These are phyloP conservation scores for Bretschneidera sinensis DNA, from an alignment of 345 rosid species.

Conservation along the genomic window DNA sequence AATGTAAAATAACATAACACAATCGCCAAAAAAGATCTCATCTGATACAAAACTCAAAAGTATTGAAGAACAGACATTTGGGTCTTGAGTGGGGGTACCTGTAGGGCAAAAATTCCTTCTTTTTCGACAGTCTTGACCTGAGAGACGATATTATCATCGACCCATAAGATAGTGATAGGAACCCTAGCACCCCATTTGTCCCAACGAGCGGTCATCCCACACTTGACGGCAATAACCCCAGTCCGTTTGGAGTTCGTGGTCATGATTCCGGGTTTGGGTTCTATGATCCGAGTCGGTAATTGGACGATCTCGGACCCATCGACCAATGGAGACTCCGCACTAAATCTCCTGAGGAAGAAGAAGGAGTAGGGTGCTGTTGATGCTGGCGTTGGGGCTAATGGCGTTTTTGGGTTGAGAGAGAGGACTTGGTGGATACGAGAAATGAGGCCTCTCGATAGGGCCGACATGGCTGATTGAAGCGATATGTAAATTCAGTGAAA, in stretches of 20 bases:
- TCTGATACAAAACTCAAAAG: too few relatives aligned
- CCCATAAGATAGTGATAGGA: slow-evolving; percentile 75
- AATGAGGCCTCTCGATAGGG: slow-evolving; percentile 65
- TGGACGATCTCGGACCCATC: slow-evolving; percentile 32
- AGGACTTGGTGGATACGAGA: slow-evolving; percentile 47
- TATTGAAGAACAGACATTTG: too few relatives aligned
- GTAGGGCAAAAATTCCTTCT: slow-evolving; percentile 79
- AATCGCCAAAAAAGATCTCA: too few relatives aligned
- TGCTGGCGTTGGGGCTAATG: slow-evolving; percentile 10
- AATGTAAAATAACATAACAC: too few relatives aligned
- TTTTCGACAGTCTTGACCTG: slow-evolving; percentile 91
- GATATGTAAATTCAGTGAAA: too few relatives aligned
- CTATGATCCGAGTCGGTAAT: slow-evolving; percentile 40
- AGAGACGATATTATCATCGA: slow-evolving; percentile 85
- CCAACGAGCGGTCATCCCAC: slow-evolving; percentile 90
- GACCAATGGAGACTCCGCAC: slow-evolving; percentile 29
- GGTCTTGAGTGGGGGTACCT: too few relatives aligned
- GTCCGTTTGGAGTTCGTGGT: slow-evolving; percentile 57
- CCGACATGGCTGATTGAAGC: slow-evolving; percentile 44
- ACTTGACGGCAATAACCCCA: slow-evolving; percentile 82
- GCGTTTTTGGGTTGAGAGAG: slow-evolving; percentile 12
- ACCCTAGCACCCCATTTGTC: slow-evolving; percentile 96
- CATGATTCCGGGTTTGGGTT: slow-evolving; percentile 61
- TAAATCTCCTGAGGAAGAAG: slow-evolving; percentile 33
- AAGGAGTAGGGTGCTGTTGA: slow-evolving; percentile 8